A percentile compares a stretch with the other conserved stretches of the same genome.
Evolutionary conservation across 2,329 filamentous ascomycete species (phyloP).

Genomic region (Ophiosphaerella korrae): DNA sequence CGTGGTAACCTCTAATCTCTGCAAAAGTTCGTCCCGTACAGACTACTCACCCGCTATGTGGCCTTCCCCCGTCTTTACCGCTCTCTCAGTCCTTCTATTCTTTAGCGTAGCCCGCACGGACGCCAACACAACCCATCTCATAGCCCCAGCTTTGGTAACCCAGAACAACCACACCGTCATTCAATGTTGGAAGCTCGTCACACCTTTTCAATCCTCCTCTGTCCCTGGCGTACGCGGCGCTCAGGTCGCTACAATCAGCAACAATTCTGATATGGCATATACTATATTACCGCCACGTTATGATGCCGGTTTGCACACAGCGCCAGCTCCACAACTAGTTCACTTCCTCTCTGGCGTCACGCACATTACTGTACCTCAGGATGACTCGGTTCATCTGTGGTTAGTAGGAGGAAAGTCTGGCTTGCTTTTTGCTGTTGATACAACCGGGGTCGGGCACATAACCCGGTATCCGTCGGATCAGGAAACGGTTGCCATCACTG

Average conservation of each 20-base stretch:
- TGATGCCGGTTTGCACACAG: slow-evolving; percentile 41
- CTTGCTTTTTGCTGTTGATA: slow-evolving; percentile 40
- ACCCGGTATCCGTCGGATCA: slow-evolving; percentile 41
- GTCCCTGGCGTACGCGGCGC: slow-evolving; percentile 35
- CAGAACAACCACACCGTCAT: slow-evolving; percentile 38
- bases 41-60: neutral
- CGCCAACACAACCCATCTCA: slow-evolving; percentile 30
- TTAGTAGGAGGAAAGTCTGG: slow-evolving; percentile 41
- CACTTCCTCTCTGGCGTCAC: slow-evolving; percentile 41
- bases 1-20: too few relatives aligned
- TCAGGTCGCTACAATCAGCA: slow-evolving; percentile 22
- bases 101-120: slow-evolving; percentile 8
- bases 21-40: too few relatives aligned
- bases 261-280: slow-evolving; percentile 32
- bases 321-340: slow-evolving; percentile 42
- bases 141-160: slow-evolving; percentile 41
- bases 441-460: slow-evolving; percentile 36
- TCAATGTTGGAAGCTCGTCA: slow-evolving; percentile 43
- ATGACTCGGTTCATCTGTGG: slow-evolving; percentile 29
- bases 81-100: neutral
- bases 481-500: slow-evolving; percentile 32
- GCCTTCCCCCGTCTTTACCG: neutral
- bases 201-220: slow-evolving; percentile 31
- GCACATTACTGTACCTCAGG: slow-evolving; percentile 38
- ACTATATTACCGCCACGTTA: slow-evolving; percentile 40